Base-by-base conservation (phyloP, 345 rosid species). In the Jatropha curcas region DNA sequence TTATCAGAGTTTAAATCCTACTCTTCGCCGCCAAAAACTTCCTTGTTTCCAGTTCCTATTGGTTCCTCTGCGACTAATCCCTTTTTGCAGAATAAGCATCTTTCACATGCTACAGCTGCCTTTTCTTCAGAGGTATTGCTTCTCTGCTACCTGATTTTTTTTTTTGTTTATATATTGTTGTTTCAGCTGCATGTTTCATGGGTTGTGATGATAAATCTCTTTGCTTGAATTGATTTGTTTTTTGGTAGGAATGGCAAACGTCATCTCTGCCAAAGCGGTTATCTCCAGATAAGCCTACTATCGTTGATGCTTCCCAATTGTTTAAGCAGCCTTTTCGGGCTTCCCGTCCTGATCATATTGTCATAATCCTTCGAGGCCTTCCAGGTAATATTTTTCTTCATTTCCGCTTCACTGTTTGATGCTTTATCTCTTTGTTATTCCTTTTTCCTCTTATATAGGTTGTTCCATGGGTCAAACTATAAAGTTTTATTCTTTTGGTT, bases 361-460 rank as follows among this genome's bases (percentile, higher is more conserved):
- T 88, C 58, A 82, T 94, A 67, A 89, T 94, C 52, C 95, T 94
- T 58, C 90, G 97, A 33, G 98, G 98, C 45, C 91, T 94, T 74
- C 98, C 98, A 67, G 98, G 97, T 92, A 75, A 30, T 22, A 13
- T 51, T 12, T 3, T 14, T 59, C n/a, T 52, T 46, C 13, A 4
- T 24, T 57, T 24, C n/a, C n/a, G 52, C 16, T 7, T 39, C 19
- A 9, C 62, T 7, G 7, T 33, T 14, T 7, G 62, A 30, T 28
- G 22, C 35, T 28, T 12, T 33, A 11, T 56, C 5, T n/a, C 20
- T 41, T 30, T 55, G 41, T 28, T 19, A 20, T 41, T 57, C 39
- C n/a, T n/a, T n/a, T n/a, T n/a, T n/a, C n/a, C n/a, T n/a, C n/a
- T n/a, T n/a, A n/a, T n/a, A n/a, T n/a, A n/a, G n/a, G n/a, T n/a